These are phyloP conservation scores for Verruconis gallopava DNA, from an alignment of 2,329 filamentous ascomycete species.

Conservation along the genomic window DNA sequence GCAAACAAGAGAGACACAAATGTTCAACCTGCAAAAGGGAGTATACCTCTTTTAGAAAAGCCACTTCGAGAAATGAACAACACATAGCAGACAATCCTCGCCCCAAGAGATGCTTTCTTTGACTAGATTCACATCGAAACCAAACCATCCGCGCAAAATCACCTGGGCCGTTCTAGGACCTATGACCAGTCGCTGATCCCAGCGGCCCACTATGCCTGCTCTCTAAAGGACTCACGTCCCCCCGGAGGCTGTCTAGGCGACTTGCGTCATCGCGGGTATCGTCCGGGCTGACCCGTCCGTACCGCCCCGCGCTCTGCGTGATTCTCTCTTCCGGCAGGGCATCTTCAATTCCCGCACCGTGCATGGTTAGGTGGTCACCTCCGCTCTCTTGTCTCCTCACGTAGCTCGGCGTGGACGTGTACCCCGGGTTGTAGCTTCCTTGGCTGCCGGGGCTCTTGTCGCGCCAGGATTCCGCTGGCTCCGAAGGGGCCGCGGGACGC, in stretches of 20 bases:
- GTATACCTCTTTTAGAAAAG: too few relatives aligned
- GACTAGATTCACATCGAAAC: too few relatives aligned
- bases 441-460: conserved; percentile 14
- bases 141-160: too few relatives aligned
- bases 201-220: neutral
- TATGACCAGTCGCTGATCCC: neutral
- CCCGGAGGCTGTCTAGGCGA: neutral
- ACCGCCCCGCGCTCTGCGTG: neutral
- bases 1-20: too few relatives aligned
- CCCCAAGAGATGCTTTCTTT: too few relatives aligned
- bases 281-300: neutral
- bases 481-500: conserved; percentile 6
- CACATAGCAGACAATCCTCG: too few relatives aligned
- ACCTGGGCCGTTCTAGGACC: neutral
- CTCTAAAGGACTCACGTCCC: neutral
- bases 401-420: conserved; percentile 29
- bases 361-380: conserved; percentile 33
- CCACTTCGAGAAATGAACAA: too few relatives aligned
- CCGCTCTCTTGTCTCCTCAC: conserved; percentile 31
- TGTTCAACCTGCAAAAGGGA: too few relatives aligned
- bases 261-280: neutral
- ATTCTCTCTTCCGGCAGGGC: neutral
- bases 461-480: conserved; percentile 12
- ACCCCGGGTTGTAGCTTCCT: conserved; percentile 20
- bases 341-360: conserved; percentile 20